Evolutionary conservation across 208 protist genomes (phyloP).

Genomic region (Phytomonas serpens): DNA sequence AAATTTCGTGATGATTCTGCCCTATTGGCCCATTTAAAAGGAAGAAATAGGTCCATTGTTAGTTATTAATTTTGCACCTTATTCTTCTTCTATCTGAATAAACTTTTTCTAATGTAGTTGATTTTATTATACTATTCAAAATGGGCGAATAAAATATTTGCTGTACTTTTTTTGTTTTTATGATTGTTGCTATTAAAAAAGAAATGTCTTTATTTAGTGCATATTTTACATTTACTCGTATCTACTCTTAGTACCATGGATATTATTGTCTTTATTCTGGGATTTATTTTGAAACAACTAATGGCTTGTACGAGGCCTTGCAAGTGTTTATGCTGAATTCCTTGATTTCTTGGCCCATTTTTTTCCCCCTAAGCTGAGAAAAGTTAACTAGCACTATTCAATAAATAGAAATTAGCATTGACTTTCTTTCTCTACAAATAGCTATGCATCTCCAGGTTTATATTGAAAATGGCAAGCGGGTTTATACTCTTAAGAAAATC

Average conservation of each 20-base stretch:
- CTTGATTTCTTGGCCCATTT: not conserved
- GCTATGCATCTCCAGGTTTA: slow-evolving; percentile 79
- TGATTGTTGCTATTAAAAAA: not conserved
- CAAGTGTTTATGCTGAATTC: not conserved
- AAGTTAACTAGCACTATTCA: not conserved
- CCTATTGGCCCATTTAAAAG: slow-evolving; percentile 38
- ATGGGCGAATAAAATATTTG: not conserved
- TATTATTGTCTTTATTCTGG: not conserved
- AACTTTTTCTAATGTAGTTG: not conserved
- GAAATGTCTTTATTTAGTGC: not conserved
- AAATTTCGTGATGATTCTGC: slow-evolving; percentile 32
- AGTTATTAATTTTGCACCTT: slow-evolving; percentile 24
- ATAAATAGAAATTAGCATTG: slow-evolving; percentile 4
- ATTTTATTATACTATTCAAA: slow-evolving; percentile 6
- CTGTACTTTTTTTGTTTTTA: not conserved
- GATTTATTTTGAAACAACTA: not conserved
- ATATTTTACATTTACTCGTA: not conserved
- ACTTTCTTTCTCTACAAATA: slow-evolving; percentile 12
- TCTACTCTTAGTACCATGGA: not conserved
- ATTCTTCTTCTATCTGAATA: not conserved
- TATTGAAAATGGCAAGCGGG: slow-evolving; percentile 77
- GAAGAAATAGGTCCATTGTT: slow-evolving; percentile 17
- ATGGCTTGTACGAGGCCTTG: not conserved
- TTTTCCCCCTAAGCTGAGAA: not conserved
- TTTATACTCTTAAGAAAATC: slow-evolving; percentile 91